These are phyloP conservation scores for Flaveria trinervia DNA, from an alignment of 129 eudicot species.

Conservation along the genomic window DNA sequence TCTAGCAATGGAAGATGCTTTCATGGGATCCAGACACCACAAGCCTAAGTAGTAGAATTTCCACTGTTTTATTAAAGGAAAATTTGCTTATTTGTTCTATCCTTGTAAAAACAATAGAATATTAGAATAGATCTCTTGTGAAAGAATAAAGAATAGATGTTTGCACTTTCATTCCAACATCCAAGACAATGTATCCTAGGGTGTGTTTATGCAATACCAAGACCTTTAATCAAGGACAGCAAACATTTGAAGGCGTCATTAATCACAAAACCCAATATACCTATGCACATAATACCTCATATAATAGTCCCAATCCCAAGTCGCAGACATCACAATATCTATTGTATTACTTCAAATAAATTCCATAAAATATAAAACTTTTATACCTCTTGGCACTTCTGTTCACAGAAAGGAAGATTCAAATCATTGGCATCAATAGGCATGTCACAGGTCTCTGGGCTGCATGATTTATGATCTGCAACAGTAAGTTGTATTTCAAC, in stretches of 20 bases:
- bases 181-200: neutral
- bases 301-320: conserved; percentile 1
- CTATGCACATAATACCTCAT: neutral
- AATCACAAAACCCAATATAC: neutral
- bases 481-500: conserved; percentile 22
- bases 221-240: neutral
- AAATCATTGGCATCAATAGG: conserved; percentile 37
- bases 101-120: neutral
- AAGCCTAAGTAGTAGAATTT: neutral
- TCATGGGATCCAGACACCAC: neutral
- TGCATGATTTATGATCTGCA: conserved; percentile 75
- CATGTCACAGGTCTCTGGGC: conserved; percentile 35
- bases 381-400: conserved; percentile 72
- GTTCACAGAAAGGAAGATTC: conserved; percentile 54
- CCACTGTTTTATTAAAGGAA: neutral
- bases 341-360: neutral
- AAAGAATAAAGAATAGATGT: neutral
- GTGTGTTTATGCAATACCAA: neutral
- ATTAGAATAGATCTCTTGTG: neutral
- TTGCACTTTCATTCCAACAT: conserved; percentile 3
- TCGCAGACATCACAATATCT: conserved; percentile 7
- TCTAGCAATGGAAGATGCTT: neutral
- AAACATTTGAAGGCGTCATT: neutral
- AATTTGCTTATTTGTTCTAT: neutral
- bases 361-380: conserved; percentile 8